phyloP scores from a whole-genome alignment of 495 filamentous ascomycete species.

The Aspergillus carlsbadensis region DNA sequence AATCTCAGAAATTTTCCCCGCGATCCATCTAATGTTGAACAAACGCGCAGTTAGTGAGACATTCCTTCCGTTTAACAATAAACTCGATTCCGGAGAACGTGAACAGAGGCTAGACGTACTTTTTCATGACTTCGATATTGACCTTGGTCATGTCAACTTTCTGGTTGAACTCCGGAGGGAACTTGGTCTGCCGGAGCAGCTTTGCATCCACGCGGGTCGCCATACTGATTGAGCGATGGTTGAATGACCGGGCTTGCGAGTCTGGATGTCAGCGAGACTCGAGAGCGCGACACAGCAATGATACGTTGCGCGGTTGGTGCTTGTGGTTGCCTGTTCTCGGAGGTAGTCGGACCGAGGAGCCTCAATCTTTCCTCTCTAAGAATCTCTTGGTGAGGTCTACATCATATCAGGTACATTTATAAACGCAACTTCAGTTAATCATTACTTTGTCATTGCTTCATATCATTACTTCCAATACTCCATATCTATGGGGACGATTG shows the following conservation, averaged over 20 bases:
- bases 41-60: constrained; percentile 9
- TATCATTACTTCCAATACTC: background rate
- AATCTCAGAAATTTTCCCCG: constrained; percentile 79
- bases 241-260: background rate
- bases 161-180: constrained; percentile 87
- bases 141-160: constrained; percentile 98
- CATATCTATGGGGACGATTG: too few species aligned
- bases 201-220: constrained; percentile 79
- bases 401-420: too few species aligned
- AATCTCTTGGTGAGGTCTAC: background rate
- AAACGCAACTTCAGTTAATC: background rate
- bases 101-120: constrained; percentile 53
- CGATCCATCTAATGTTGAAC: constrained; percentile 73
- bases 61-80: background rate
- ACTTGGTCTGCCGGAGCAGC: constrained; percentile 85
- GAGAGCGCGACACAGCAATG: constrained; percentile 13
- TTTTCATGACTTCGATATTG: constrained; percentile 96
- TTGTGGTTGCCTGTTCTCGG: constrained; percentile 14
- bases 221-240: constrained; percentile 46
- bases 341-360: constrained; percentile 17
- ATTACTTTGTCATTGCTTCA: background rate
- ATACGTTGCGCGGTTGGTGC: constrained; percentile 15
- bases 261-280: background rate
- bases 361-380: constrained; percentile 20
- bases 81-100: constrained; percentile 2